Conservation (phyloP, 768 basidiomycete species). For the Gautieria morchelliformis region DNA sequence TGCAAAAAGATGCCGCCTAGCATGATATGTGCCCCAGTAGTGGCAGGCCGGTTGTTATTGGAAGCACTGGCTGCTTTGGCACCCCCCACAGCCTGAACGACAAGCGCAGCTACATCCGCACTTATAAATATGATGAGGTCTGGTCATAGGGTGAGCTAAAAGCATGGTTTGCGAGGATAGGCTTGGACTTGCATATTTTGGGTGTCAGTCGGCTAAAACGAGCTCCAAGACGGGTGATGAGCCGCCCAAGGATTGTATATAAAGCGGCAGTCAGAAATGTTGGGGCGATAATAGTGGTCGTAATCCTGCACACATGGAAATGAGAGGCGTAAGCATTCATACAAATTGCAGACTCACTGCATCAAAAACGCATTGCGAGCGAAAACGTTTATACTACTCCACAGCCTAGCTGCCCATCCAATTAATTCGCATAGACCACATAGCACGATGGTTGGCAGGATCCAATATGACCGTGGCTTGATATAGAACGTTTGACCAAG, state of each 20-base stretch:
- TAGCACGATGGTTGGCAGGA: too few species aligned
- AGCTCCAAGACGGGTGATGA: slow-evolving; percentile 34
- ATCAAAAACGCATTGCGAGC: slow-evolving; percentile 29
- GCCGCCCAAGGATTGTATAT: slow-evolving; percentile 42
- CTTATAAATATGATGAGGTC: slow-evolving; percentile 4
- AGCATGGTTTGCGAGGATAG: too few species aligned
- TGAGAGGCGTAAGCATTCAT: too few species aligned
- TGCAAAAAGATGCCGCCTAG: slow-evolving; percentile 56
- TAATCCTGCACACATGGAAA: slow-evolving; percentile 14
- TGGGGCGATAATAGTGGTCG: slow-evolving; percentile 40
- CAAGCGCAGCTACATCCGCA: slow-evolving; percentile 46
- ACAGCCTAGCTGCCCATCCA: slow-evolving; percentile 42
- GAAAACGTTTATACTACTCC: slow-evolving; percentile 29
- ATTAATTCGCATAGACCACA: too few species aligned
- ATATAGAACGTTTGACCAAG: too few species aligned
- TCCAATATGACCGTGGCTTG: too few species aligned
- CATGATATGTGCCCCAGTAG: slow-evolving; percentile 38
- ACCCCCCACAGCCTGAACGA: slow-evolving; percentile 59
- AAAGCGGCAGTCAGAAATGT: slow-evolving; percentile 48
- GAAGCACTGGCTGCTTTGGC: slow-evolving; percentile 15
- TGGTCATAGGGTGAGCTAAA: not conserved
- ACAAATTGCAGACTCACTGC: slow-evolving; percentile 23
- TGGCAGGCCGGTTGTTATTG: slow-evolving; percentile 10
- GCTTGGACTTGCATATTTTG: slow-evolving; percentile 14
- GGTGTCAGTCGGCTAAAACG: slow-evolving; percentile 41